These are phyloP conservation scores for Davidsoniella virescens DNA, from an alignment of 2,329 filamentous ascomycete genomes.

Conservation along the genomic window DNA sequence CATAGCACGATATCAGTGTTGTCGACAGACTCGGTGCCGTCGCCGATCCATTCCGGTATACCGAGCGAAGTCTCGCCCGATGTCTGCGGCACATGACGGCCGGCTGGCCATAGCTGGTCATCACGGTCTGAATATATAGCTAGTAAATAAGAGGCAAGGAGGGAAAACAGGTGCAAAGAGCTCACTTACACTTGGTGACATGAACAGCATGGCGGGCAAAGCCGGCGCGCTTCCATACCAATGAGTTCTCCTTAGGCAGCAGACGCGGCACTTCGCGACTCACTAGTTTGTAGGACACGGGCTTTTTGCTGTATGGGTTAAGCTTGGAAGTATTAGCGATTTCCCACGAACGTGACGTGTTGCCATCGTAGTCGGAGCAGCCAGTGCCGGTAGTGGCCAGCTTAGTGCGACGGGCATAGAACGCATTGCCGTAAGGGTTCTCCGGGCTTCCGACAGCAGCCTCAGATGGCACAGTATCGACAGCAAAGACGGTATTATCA, in stretches of 20 bases:
- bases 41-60: constrained; percentile 60
- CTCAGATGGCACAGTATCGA: constrained; percentile 54
- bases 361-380: constrained; percentile 65
- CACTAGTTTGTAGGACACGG: constrained; percentile 75
- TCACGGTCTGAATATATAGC: constrained; percentile 43
- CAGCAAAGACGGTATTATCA: constrained; percentile 71
- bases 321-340: constrained; percentile 71
- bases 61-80: constrained; percentile 61
- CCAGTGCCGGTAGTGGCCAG: constrained; percentile 53
- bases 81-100: constrained; percentile 76
- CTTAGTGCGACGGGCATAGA: constrained; percentile 71
- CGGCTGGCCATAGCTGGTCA: constrained; percentile 68
- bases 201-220: constrained; percentile 79
- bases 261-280: constrained; percentile 67
- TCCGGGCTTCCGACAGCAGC: constrained; percentile 59
- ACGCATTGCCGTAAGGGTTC: constrained; percentile 83
- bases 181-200: constrained; percentile 64
- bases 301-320: constrained; percentile 77
- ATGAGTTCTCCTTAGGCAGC: constrained; percentile 60
- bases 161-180: neutral
- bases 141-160: neutral
- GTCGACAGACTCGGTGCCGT: constrained; percentile 51
- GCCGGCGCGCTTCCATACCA: constrained; percentile 80
- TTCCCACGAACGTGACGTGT: constrained; percentile 72
- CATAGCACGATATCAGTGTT: constrained; percentile 80